These are phyloP conservation scores for Arabidopsis thaliana DNA, from an alignment of 345 rosid species.

Conservation along the genomic window TAIR10.1 NC_003075.7:12979501-12980000, in stretches of 20 bases:
- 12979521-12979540: background rate
- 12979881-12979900: background rate
- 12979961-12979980: background rate
- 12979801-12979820: background rate
- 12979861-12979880: background rate
- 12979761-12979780: background rate
- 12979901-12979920: no score
- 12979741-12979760: background rate
- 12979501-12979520: background rate
- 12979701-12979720: background rate
- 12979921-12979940: background rate
- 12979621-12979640: background rate
- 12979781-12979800: background rate
- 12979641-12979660: background rate
- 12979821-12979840: background rate
- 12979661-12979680: conserved; percentile 2
- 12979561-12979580: background rate
- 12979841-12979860: background rate
- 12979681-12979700: background rate
- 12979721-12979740: background rate
- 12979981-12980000: background rate
- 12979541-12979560: conserved; percentile 12
- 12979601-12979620: background rate
- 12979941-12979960: background rate
- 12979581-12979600: background rate